Evolutionary conservation across 192 early-diverging fungal species (phyloP).

Genomic region (Backusella tuberculispora): DNA sequence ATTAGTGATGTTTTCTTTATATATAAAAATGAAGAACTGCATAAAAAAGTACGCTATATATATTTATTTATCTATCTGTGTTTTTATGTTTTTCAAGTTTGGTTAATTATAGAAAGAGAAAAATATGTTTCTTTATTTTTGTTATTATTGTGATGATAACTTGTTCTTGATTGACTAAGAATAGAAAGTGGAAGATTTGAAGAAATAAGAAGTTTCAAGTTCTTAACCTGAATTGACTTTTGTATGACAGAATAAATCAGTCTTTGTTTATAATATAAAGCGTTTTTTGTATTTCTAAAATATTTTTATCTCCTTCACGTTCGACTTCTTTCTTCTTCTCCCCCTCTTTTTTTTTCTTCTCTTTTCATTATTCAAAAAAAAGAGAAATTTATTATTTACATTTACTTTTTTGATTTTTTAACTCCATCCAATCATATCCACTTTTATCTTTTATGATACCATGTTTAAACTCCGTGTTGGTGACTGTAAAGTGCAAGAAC

Average conservation of each 20-base stretch:
- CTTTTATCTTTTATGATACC: neutral
- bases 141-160: neutral
- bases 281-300: neutral
- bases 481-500: neutral
- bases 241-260: neutral
- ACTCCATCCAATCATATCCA: neutral
- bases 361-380: neutral
- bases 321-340: too few relatives aligned
- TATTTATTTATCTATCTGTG: too few relatives aligned
- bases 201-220: conserved; percentile 15
- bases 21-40: neutral
- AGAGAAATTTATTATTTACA: neutral
- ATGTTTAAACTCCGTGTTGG: neutral
- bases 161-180: conserved; percentile 12
- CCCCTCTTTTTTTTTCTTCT: neutral
- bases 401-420: neutral
- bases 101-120: neutral
- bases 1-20: neutral
- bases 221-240: neutral
- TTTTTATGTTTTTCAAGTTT: neutral
- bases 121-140: neutral
- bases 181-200: conserved; percentile 4
- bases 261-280: neutral
- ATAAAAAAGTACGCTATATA: too few relatives aligned
- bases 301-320: neutral